Base-by-base conservation (phyloP, 345 rosid genomes). In the Corymbia maculata region DNA sequence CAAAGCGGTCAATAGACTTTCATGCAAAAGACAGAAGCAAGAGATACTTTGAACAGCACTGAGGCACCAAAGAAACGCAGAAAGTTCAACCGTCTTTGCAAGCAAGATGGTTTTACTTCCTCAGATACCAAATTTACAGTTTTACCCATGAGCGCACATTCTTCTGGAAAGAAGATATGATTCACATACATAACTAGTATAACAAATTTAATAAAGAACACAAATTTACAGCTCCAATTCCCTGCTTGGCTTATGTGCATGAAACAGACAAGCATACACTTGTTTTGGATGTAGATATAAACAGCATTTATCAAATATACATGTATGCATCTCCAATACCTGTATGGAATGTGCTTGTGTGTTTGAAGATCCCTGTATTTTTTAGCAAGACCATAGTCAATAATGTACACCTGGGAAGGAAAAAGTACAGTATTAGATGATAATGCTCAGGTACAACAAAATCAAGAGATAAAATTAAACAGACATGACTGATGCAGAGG, bases 381-480 rank as follows among this genome's bases (percentile, higher is more conserved):
- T 94, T 95, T 96, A 79, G 97, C 99, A 89, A 96, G 98, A 52
- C 99, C 98, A 90, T 92, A 96, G 92, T 95, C 98, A 91, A 97
- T 97, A 52, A 93, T 87, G 79, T 97, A 96, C 49, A 95, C 99
- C 97, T 97, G 93, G 64, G 4, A 16, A 45, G 88, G n/a, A 8
- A 68, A 87, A 79, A 52, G 26, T 87, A n/a, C 52, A 87, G 85
- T 45, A 14, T 55, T 86, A 75, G 75, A 75, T 36, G 26, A 75
- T 42, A 42, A 42, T 42, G 84, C 84, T 75, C 84, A 42, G 84
- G 49, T 42, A 75, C 26, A 19, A 75, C 49, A 75, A 75, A 75
- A 42, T 42, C 42, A 75, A 42, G 49, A 19, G 49, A 19, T 19
- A 75, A 75, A 75, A 64, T 64, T 64, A 64, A 44, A 75, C 84